Percentiles rank a stretch among this genome's conserved stretches.
Evolutionary conservation across 768 basidiomycete genomes (phyloP).

Genomic region (Hypholoma sublateritium): DNA sequence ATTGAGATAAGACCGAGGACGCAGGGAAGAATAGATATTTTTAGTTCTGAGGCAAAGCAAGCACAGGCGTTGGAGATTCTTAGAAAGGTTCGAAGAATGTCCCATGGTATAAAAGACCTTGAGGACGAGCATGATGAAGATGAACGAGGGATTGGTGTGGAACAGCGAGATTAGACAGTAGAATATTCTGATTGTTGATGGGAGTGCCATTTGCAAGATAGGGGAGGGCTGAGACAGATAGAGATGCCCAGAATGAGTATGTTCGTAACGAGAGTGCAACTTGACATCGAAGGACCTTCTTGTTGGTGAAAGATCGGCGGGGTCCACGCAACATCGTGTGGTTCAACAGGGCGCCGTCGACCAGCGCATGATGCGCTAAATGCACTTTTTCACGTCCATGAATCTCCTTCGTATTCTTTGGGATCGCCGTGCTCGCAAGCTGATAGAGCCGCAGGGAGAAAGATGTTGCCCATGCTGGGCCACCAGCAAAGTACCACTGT

Average conservation of each 20-base stretch:
- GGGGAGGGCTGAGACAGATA: conserved; percentile 46
- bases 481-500: too few relatives aligned
- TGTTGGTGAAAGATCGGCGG: conserved; percentile 71
- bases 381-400: too few relatives aligned
- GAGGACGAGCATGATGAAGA: conserved; percentile 23
- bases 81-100: conserved; percentile 56
- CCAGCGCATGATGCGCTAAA: too few relatives aligned
- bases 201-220: conserved; percentile 34
- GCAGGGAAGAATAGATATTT: conserved; percentile 22
- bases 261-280: conserved; percentile 52
- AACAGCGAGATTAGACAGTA: conserved; percentile 16
- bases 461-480: too few relatives aligned
- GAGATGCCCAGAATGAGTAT: conserved; percentile 35
- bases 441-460: too few relatives aligned
- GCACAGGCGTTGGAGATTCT: conserved; percentile 38
- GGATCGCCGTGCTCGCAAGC: too few relatives aligned
- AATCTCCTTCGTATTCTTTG: too few relatives aligned
- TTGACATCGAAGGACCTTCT: conserved; percentile 56
- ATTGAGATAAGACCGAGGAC: conserved; percentile 21
- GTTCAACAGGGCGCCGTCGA: too few relatives aligned
- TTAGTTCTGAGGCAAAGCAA: conserved; percentile 24
- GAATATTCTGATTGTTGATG: conserved; percentile 22
- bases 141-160: conserved; percentile 22
- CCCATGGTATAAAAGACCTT: conserved; percentile 12
- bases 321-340: too few relatives aligned